Evolutionary conservation across 169 alveolate genomes (phyloP).

Genomic region (Sarcocystis neurona): DNA sequence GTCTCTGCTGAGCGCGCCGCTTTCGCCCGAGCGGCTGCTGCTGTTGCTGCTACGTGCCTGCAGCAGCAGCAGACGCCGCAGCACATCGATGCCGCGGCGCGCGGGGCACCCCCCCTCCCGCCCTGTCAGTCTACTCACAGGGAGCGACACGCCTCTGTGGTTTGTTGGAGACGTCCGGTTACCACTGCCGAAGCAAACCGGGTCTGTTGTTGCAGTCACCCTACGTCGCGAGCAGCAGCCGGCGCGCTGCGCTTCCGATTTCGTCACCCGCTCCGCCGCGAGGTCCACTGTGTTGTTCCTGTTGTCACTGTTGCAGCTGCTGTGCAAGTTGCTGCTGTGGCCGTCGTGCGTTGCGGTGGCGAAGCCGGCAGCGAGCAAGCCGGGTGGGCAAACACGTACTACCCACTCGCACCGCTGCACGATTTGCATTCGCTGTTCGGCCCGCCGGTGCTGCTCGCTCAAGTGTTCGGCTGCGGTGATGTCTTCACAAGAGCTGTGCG

Average conservation of each 20-base stretch:
- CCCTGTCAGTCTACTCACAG: neutral
- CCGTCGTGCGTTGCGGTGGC: neutral
- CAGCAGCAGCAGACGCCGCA: conserved; percentile 15
- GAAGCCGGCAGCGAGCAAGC: conserved; percentile 29
- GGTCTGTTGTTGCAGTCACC: neutral
- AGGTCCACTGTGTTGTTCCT: neutral
- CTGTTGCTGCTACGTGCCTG: no score
- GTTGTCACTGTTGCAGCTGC: conserved; percentile 21
- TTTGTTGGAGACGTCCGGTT: neutral
- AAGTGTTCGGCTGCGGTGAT: conserved; percentile 49
- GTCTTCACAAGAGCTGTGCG: no score
- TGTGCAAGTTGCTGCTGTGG: neutral
- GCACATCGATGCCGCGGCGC: neutral
- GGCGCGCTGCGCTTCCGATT: neutral
- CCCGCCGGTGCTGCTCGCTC: conserved; percentile 37
- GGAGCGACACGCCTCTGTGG: conserved; percentile 1
- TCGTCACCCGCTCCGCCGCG: neutral
- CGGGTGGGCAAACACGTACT: conserved; percentile 43
- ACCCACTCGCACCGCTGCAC: conserved; percentile 47
- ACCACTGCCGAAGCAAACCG: neutral
- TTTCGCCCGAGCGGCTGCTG: no score
- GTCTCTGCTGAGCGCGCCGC: no score
- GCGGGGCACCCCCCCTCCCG: neutral
- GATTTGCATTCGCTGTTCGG: conserved; percentile 30
- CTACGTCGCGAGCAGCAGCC: conserved; percentile 3